These are phyloP conservation scores for Thuja plicata DNA, from an alignment of 83 land plant genomes.

Conservation along the genomic window DNA sequence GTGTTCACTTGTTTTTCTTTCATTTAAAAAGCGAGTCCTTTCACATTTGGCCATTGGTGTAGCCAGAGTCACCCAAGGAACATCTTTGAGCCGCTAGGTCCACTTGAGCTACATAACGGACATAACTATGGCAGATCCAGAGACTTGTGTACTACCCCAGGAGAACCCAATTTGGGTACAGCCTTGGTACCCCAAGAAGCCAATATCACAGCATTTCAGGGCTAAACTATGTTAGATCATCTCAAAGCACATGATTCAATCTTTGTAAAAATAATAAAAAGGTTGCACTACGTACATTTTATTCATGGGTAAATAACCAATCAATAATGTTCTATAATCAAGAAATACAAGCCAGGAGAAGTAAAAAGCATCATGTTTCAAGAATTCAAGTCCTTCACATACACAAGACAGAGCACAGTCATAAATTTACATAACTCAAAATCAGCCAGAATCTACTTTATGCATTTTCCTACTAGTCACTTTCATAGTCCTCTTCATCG, in stretches of 20 bases:
- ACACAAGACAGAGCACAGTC: not conserved
- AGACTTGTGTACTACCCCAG: too few relatives aligned
- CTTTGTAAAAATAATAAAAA: not conserved
- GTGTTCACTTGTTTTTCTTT: too few relatives aligned
- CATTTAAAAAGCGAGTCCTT: too few relatives aligned
- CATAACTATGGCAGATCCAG: too few relatives aligned
- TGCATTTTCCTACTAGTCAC: conserved; percentile 42
- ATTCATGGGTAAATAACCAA: not conserved
- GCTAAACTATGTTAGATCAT: not conserved
- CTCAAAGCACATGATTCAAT: not conserved
- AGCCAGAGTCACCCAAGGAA: too few relatives aligned
- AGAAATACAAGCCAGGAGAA: not conserved
- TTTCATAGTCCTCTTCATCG: conserved; percentile 96
- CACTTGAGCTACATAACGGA: too few relatives aligned
- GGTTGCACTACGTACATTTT: not conserved
- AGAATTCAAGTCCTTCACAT: not conserved
- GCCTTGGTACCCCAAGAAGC: too few relatives aligned
- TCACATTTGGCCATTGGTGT: too few relatives aligned
- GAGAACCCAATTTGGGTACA: too few relatives aligned
- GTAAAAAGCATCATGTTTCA: not conserved
- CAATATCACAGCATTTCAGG: not conserved
- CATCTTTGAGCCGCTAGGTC: too few relatives aligned
- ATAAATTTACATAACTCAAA: not conserved
- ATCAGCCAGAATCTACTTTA: not conserved
- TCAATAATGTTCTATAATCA: not conserved